Conservation (phyloP, 441 rosid genomes). For the Jatropha multifida region DNA sequence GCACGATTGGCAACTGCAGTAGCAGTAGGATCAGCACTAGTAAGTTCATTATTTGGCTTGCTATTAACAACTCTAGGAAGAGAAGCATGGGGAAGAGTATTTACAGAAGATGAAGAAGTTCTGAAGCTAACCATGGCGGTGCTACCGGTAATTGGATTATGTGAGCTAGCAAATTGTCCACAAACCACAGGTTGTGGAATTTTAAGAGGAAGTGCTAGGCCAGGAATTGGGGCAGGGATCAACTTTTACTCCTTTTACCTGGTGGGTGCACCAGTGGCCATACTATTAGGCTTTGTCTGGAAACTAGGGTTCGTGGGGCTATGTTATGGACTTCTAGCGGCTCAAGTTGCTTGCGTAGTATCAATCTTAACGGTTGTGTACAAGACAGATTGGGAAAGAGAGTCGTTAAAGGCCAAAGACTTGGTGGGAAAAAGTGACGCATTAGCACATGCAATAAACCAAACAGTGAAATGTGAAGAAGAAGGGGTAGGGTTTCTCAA, state of each 20-base stretch:
- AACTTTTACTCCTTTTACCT: slow-evolving; percentile 85
- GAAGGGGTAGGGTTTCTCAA: slow-evolving; percentile 15
- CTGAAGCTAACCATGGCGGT: slow-evolving; percentile 55
- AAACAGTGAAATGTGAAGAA: slow-evolving; percentile 29
- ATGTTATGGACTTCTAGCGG: slow-evolving; percentile 79
- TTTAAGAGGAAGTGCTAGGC: slow-evolving; percentile 87
- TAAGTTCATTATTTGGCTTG: slow-evolving; percentile 54
- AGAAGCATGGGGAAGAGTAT: slow-evolving; percentile 63
- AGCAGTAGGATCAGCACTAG: slow-evolving; percentile 50
- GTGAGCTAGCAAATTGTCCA: slow-evolving; percentile 93
- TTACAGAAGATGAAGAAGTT: slow-evolving; percentile 57
- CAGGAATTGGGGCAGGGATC: slow-evolving; percentile 69
- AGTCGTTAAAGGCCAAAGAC: slow-evolving; percentile 58
- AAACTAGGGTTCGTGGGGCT: slow-evolving; percentile 75
- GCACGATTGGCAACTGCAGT: slow-evolving; percentile 56
- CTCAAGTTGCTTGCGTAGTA: slow-evolving; percentile 70
- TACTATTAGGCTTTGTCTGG: slow-evolving; percentile 59
- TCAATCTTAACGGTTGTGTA: slow-evolving; percentile 64
- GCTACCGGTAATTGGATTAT: slow-evolving; percentile 74
- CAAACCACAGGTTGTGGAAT: slow-evolving; percentile 92
- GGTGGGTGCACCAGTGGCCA: slow-evolving; percentile 88
- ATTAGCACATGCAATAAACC: slow-evolving; percentile 27
- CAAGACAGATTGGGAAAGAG: slow-evolving; percentile 76
- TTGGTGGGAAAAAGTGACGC: slow-evolving; percentile 47
- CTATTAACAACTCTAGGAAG: slow-evolving; percentile 61